phyloP scores from a whole-genome alignment of 176 grass and related monocot species.

The Paspalum vaginatum region DNA sequence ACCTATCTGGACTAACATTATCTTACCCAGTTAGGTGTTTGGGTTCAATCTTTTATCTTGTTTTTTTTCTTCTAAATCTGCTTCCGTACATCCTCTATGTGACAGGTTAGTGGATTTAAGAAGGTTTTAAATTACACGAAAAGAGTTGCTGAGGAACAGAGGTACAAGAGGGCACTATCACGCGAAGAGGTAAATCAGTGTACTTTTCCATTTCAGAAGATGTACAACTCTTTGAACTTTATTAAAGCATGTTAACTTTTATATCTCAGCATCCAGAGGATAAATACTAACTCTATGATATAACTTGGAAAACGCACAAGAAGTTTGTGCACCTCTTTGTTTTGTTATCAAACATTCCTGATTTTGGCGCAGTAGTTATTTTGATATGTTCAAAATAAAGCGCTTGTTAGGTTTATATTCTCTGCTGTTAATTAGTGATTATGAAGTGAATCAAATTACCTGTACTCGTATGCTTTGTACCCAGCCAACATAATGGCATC shows the following conservation, averaged over 20 bases:
- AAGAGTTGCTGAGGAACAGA: conserved; percentile 85
- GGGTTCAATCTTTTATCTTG: conserved; percentile 16
- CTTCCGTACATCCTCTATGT: conserved; percentile 36
- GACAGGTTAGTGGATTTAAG: conserved; percentile 98
- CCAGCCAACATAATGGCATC: conserved; percentile 4
- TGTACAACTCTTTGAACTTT: neutral
- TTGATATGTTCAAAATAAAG: neutral
- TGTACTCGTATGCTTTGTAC: neutral
- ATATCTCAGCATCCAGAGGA: conserved; percentile 20
- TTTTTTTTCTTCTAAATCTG: conserved; percentile 10
- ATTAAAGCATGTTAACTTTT: conserved; percentile 1
- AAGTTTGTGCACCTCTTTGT: conserved; percentile 1
- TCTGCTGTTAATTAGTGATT: conserved; percentile 1
- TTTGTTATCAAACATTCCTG: neutral
- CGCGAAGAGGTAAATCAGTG: conserved; percentile 80
- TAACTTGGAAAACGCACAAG: neutral
- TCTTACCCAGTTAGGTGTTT: conserved; percentile 21
- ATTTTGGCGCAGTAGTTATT: neutral
- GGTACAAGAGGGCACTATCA: conserved; percentile 85
- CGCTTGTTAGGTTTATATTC: neutral
- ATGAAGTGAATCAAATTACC: neutral
- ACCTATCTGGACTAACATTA: conserved; percentile 4
- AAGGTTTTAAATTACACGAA: conserved; percentile 99
- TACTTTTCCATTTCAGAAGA: conserved; percentile 13
- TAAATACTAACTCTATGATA: conserved; percentile 15